Evolutionary conservation across 257 asterid species (phyloP).

Genomic region (Phtheirospermum japonicum): DNA sequence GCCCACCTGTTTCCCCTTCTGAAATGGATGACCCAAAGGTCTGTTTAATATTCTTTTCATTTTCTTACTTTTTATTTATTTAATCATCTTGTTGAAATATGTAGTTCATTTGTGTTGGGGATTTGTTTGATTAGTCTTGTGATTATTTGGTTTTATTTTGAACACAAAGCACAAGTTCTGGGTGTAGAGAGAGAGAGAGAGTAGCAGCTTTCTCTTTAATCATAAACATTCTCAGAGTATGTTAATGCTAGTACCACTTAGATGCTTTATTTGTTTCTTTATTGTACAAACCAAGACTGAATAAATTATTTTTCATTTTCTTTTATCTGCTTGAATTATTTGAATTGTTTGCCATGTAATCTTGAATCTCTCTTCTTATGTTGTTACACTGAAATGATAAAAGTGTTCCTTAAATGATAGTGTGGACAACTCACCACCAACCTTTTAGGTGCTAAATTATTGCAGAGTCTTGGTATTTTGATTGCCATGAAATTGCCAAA

Average conservation of each 20-base stretch:
- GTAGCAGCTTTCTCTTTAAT: constrained; percentile 58
- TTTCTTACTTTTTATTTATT: constrained; percentile 3
- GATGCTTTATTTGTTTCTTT: constrained; percentile 37
- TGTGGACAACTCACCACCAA: not conserved
- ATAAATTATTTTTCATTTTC: not conserved
- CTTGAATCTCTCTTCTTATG: not conserved
- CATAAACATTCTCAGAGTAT: constrained; percentile 30
- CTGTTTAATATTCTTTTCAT: not conserved
- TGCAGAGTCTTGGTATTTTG: constrained; percentile 27
- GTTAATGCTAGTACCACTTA: constrained; percentile 24
- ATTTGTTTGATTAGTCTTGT: constrained; percentile 18
- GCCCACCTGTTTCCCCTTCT: constrained; percentile 93
- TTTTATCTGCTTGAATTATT: constrained; percentile 3
- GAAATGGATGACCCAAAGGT: constrained; percentile 88
- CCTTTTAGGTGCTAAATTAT: constrained; percentile 32
- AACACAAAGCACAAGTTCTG: constrained; percentile 52
- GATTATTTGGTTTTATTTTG: constrained; percentile 23
- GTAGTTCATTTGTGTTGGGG: too few species aligned
- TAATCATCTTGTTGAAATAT: not conserved
- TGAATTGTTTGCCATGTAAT: not conserved
- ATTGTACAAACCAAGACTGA: constrained; percentile 23
- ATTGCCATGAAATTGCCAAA: not conserved
- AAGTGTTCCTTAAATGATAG: not conserved
- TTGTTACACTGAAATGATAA: not conserved
- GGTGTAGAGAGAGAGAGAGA: constrained; percentile 26